A percentile compares a stretch with the other conserved stretches of the same genome.
Conservation (phyloP, 1,284 basidiomycete genomes). For the Ganoderma boninense region DNA sequence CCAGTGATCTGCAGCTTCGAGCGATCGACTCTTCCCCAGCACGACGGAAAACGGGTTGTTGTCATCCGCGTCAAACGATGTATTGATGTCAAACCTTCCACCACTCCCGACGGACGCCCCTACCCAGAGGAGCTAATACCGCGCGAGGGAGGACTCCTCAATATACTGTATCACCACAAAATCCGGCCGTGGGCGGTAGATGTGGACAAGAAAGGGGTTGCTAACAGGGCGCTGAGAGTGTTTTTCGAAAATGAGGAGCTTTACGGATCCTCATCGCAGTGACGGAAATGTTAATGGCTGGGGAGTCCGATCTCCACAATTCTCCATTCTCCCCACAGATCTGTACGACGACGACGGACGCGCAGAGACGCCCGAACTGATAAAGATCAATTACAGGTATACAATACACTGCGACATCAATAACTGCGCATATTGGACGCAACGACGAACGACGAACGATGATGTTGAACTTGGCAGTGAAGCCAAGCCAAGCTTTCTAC, state of each 20-base stretch:
- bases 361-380: not conserved
- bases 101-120: not conserved
- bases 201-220: not conserved
- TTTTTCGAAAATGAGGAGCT: not conserved
- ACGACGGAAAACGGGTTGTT: not conserved
- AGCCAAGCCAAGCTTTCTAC: not conserved
- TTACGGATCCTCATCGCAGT: not conserved
- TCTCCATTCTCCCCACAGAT: too few relatives aligned
- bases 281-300: too few relatives aligned
- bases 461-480: not conserved
- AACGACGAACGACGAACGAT: not conserved
- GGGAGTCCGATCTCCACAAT: too few relatives aligned
- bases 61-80: not conserved
- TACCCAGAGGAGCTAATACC: not conserved
- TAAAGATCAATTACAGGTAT: not conserved
- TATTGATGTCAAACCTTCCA: not conserved
- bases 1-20: not conserved
- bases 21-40: not conserved
- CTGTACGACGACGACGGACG: too few relatives aligned
- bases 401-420: not conserved
- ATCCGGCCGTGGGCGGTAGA: not conserved
- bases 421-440: not conserved
- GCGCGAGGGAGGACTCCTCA: not conserved
- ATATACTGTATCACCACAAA: not conserved
- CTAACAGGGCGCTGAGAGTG: not conserved